Evolutionary conservation across 768 basidiomycete species (phyloP).

Genomic region (Arthromyces matolae): DNA sequence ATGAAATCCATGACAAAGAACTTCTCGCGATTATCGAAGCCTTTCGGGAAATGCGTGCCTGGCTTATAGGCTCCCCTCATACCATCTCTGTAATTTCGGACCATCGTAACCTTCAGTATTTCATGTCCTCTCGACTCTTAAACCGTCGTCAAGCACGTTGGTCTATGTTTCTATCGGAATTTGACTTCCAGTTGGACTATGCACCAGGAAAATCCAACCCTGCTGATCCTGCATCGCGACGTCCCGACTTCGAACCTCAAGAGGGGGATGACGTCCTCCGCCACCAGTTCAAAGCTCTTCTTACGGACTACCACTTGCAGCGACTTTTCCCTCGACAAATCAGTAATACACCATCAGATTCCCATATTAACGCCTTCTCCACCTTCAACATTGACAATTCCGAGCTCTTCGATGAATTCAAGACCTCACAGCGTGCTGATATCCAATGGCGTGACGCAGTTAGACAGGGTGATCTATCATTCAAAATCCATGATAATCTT

Average conservation of each 20-base stretch:
- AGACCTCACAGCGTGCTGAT: slow-evolving; percentile 10
- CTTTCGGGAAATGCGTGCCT: slow-evolving; percentile 31
- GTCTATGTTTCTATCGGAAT: slow-evolving; percentile 39
- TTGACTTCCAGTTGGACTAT: slow-evolving; percentile 31
- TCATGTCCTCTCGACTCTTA: slow-evolving; percentile 34
- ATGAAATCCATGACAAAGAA: slow-evolving; percentile 50
- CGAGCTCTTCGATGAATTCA: slow-evolving; percentile 21
- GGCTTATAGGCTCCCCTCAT: slow-evolving; percentile 25
- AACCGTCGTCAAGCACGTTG: slow-evolving; percentile 45
- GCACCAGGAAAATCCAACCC: slow-evolving; percentile 25
- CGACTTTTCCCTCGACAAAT: slow-evolving; percentile 15
- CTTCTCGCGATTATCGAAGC: slow-evolving; percentile 42
- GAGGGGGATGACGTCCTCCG: slow-evolving; percentile 23
- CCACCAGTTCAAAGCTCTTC: slow-evolving; percentile 24
- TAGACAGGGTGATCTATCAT: slow-evolving; percentile 16
- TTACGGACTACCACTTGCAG: slow-evolving; percentile 27
- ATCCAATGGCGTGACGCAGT: slow-evolving; percentile 19
- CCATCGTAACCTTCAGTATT: slow-evolving; percentile 44
- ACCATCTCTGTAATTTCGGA: slow-evolving; percentile 25
- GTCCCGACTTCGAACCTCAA: slow-evolving; percentile 28
- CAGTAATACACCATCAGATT: not conserved
- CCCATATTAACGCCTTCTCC: slow-evolving; percentile 10
- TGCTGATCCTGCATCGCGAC: slow-evolving; percentile 29
- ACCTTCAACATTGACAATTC: slow-evolving; percentile 26
- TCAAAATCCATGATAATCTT: slow-evolving; percentile 18